Conservation (phyloP, 768 basidiomycete genomes). For the Pleurotus platypus region DNA sequence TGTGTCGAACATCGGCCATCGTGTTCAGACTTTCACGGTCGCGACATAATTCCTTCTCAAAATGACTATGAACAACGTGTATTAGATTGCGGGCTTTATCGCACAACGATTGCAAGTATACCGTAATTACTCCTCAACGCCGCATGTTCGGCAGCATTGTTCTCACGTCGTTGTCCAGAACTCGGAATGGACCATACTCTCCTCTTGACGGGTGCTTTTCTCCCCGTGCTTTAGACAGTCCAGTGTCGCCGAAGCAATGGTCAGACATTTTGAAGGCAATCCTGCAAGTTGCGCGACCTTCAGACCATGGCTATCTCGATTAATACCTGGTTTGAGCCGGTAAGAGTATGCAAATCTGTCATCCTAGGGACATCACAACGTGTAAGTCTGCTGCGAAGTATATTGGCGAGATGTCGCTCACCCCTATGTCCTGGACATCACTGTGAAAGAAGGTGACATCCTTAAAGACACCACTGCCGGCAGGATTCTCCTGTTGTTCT, state of each 20-base stretch:
- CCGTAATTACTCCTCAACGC: no score
- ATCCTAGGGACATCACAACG: constrained; percentile 40
- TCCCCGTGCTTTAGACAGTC: constrained; percentile 27
- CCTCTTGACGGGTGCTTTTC: not conserved
- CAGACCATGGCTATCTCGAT: constrained; percentile 86
- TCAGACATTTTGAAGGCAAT: constrained; percentile 62
- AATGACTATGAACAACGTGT: no score
- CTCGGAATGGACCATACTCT: not conserved
- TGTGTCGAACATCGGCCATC: no score
- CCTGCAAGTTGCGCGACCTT: constrained; percentile 89
- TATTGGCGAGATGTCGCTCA: constrained; percentile 28
- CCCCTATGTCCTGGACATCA: constrained; percentile 75
- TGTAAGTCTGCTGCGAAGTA: no score
- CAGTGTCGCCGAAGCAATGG: constrained; percentile 57
- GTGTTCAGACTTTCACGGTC: no score
- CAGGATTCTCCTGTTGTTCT: constrained; percentile 24
- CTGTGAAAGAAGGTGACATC: constrained; percentile 87
- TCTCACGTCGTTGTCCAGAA: constrained; percentile 1
- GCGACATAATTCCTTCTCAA: no score
- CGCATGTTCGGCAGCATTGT: constrained; percentile 5
- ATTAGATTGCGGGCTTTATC: no score
- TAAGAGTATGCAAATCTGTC: constrained; percentile 83
- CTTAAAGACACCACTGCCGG: constrained; percentile 44
- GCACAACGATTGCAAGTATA: no score
- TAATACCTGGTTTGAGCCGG: constrained; percentile 76